phyloP scores from a whole-genome alignment of 768 basidiomycete species.

The Boletus barrowsii region DNA sequence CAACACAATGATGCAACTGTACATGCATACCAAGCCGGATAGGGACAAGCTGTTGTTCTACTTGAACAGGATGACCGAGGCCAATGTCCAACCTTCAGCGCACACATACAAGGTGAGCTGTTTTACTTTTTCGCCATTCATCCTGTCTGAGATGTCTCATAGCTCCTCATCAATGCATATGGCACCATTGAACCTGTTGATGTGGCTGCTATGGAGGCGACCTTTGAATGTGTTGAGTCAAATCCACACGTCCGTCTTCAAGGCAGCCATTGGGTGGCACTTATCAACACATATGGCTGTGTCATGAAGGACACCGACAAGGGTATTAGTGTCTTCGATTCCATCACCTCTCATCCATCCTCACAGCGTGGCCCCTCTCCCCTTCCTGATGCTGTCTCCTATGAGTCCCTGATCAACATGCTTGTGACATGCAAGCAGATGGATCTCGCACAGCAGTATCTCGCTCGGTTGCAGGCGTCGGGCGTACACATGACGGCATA shows the following conservation, averaged over 20 bases:
- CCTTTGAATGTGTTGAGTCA: conserved; percentile 61
- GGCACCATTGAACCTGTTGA: conserved; percentile 84
- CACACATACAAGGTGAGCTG: conserved; percentile 88
- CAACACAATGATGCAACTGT: conserved; percentile 99
- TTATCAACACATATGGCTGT: conserved; percentile 89
- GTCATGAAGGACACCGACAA: conserved; percentile 72
- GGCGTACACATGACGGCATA: conserved; percentile 92
- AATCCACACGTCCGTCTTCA: conserved; percentile 30
- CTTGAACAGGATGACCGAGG: conserved; percentile 60
- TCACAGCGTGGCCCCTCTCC: conserved; percentile 30
- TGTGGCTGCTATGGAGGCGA: conserved; percentile 61
- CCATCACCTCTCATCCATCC: conserved; percentile 56
- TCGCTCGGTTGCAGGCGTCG: conserved; percentile 54
- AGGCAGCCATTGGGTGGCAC: conserved; percentile 73
- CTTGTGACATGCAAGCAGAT: conserved; percentile 73
- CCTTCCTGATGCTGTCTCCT: conserved; percentile 78
- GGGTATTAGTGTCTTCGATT: conserved; percentile 75
- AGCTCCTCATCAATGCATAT: conserved; percentile 88
- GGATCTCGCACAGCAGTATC: conserved; percentile 71
- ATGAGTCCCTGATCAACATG: conserved; percentile 88
- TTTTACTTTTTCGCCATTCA: background rate
- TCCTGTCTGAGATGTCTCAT: background rate
- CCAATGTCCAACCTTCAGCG: conserved; percentile 68
- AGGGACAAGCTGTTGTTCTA: conserved; percentile 73
- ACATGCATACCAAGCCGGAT: conserved; percentile 86